These are phyloP conservation scores for Anisodus tanguticus DNA, from an alignment of 257 asterid species.

Conservation along the genomic window DNA sequence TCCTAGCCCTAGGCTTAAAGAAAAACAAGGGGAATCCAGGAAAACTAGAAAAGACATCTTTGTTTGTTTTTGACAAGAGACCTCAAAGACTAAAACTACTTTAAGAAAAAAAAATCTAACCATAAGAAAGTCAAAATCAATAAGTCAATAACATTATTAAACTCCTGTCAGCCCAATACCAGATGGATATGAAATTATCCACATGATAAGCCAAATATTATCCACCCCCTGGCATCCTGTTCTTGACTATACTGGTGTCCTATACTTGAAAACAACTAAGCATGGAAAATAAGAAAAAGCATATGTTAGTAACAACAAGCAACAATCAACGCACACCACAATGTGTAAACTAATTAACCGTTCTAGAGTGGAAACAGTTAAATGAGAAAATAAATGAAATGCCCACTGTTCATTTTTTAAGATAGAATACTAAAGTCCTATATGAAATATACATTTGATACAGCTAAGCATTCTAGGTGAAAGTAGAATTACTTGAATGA, in stretches of 20 bases:
- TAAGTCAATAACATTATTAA: not conserved
- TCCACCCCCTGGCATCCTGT: not conserved
- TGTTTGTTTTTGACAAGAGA: not conserved
- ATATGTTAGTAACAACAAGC: not conserved
- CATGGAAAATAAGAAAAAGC: not conserved
- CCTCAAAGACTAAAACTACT: not conserved
- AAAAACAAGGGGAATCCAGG: not conserved
- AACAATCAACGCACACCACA: not conserved
- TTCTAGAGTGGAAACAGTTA: not conserved
- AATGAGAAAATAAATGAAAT: not conserved
- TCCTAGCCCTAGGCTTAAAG: not conserved
- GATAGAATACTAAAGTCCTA: not conserved
- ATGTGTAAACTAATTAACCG: not conserved
- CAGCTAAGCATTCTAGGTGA: not conserved
- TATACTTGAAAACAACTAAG: not conserved
- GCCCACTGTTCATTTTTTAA: not conserved
- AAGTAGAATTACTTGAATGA: not conserved
- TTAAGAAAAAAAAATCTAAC: not conserved
- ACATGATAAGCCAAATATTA: not conserved
- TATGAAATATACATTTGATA: not conserved
- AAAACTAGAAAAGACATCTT: not conserved
- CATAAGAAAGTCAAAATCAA: not conserved
- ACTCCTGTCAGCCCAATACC: not conserved
- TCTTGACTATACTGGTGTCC: not conserved
- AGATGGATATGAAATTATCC: not conserved